Evolutionary conservation across 495 filamentous ascomycete species (phyloP).

Genomic region (Penicillium nucicola): DNA sequence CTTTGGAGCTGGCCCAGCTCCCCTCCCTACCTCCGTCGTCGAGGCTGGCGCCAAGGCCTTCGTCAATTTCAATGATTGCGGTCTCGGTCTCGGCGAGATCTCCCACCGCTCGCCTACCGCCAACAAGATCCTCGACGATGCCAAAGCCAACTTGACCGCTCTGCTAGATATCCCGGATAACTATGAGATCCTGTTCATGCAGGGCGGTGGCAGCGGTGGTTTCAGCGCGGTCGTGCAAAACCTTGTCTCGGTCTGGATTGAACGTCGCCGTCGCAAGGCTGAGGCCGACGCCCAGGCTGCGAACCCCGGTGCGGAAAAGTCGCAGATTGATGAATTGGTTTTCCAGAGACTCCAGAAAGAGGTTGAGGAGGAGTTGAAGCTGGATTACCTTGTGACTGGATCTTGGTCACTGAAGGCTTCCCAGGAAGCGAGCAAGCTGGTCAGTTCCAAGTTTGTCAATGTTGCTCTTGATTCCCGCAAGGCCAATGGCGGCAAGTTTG

Average conservation of each 20-base stretch:
- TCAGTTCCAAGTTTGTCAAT: slow-evolving; percentile 78
- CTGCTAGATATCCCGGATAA: slow-evolving; percentile 73
- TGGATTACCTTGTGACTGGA: slow-evolving; percentile 91
- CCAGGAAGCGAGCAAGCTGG: slow-evolving; percentile 73
- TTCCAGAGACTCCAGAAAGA: slow-evolving; percentile 56
- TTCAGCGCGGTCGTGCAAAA: slow-evolving; percentile 83
- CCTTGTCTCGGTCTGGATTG: slow-evolving; percentile 76
- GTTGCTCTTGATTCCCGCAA: slow-evolving; percentile 69
- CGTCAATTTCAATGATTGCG: slow-evolving; percentile 77
- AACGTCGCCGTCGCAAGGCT: slow-evolving; percentile 47
- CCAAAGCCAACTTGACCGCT: slow-evolving; percentile 60
- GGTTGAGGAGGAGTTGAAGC: slow-evolving; percentile 61
- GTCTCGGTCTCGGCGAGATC: slow-evolving; percentile 73
- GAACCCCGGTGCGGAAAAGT: slow-evolving; percentile 28
- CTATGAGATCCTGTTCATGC: slow-evolving; percentile 79
- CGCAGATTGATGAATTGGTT: slow-evolving; percentile 50
- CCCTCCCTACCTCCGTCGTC: slow-evolving; percentile 75
- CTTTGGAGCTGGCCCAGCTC: slow-evolving; percentile 85
- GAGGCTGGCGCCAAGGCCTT: slow-evolving; percentile 70
- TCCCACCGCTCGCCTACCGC: slow-evolving; percentile 84
- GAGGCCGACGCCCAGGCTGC: slow-evolving; percentile 33
- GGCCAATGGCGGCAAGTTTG: slow-evolving; percentile 80
- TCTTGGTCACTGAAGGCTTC: slow-evolving; percentile 90
- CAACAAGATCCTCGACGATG: slow-evolving; percentile 61
- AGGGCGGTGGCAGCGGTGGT: slow-evolving; percentile 76